Evolutionary conservation across 306 rosid species (phyloP).

Genomic region (Benincasa hispida): DNA sequence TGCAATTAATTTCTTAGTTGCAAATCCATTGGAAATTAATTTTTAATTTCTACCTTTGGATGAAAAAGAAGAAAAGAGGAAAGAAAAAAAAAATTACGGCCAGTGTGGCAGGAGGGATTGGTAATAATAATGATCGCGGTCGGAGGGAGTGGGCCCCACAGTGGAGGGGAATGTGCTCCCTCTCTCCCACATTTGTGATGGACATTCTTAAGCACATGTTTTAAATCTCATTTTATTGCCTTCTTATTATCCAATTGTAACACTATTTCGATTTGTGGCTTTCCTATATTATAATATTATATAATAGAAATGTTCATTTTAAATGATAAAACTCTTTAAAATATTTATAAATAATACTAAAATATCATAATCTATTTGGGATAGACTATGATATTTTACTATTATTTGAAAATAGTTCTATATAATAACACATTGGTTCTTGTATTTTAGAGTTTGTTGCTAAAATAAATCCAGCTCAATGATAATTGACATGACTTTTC

Average conservation of each 20-base stretch:
- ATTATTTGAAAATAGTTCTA: no score
- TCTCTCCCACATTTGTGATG: neutral
- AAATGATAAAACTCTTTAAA: no score
- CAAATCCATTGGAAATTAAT: neutral
- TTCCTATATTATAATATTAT: neutral
- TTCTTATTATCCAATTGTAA: neutral
- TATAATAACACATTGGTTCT: no score
- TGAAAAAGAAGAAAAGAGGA: neutral
- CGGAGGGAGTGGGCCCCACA: conserved; percentile 1
- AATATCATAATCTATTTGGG: no score
- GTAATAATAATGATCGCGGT: neutral
- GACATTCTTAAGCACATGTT: conserved; percentile 9
- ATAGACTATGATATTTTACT: no score
- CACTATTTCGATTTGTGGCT: neutral
- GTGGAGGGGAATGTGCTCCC: neutral
- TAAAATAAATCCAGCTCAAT: no score
- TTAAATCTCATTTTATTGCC: neutral
- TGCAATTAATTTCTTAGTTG: neutral
- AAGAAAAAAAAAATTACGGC: neutral
- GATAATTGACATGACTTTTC: no score
- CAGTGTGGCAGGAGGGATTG: neutral
- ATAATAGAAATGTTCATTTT: no score
- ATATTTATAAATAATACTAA: no score
- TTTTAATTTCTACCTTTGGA: neutral
- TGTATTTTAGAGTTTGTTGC: no score